These are phyloP conservation scores for Volvox carteri DNA, from an alignment of 163 green algal species.

Conservation along the genomic window DNA sequence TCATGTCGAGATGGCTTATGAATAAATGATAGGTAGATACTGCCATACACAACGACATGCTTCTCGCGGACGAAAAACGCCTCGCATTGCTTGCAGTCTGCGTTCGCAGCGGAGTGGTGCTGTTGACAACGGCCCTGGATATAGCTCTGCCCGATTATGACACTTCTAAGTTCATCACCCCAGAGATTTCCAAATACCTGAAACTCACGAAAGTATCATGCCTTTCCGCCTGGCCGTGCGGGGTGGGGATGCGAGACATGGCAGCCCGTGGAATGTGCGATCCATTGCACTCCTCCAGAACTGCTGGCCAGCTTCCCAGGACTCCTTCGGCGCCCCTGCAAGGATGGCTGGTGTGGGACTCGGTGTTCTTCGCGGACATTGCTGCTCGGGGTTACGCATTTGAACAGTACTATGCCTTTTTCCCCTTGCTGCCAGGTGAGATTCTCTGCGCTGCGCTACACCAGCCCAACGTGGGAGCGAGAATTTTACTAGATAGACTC, in stretches of 20 bases:
- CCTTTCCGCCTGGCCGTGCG: no score
- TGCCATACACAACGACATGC: no score
- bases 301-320: background rate
- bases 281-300: background rate
- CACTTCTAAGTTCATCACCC: slow-evolving; percentile 58
- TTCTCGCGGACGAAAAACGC: slow-evolving; percentile 30
- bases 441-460: background rate
- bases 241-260: no score
- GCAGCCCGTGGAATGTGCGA: no score
- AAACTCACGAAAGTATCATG: no score
- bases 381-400: slow-evolving; percentile 90
- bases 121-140: background rate
- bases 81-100: slow-evolving; percentile 1
- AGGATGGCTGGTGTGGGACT: slow-evolving; percentile 85
- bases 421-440: slow-evolving; percentile 82
- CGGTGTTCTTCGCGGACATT: slow-evolving; percentile 87
- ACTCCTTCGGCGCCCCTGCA: background rate
- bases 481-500: no score
- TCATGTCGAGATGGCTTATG: no score
- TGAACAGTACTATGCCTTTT: slow-evolving; percentile 94
- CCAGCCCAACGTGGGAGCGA: no score
- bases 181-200: background rate
- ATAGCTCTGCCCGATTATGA: slow-evolving; percentile 65
- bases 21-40: no score
- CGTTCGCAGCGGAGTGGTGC: background rate